Percentiles rank a stretch among this genome's conserved stretches.
These are phyloP conservation scores for Schizothecium vesticola DNA, from an alignment of 495 filamentous ascomycete genomes.

Conservation along the genomic window DNA sequence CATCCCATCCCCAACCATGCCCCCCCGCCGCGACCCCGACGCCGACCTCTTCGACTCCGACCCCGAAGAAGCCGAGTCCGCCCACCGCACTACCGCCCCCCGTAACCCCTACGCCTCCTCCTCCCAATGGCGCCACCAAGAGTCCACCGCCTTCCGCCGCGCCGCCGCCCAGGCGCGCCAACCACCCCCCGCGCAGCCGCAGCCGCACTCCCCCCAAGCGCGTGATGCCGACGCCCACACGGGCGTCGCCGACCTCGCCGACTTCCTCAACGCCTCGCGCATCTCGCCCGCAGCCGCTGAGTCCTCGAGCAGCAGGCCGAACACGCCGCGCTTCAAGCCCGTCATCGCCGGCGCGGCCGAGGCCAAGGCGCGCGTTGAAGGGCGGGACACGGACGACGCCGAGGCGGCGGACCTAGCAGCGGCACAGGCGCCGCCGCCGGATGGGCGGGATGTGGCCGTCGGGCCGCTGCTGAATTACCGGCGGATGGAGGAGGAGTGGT, in stretches of 20 bases:
- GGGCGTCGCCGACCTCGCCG: conserved; percentile 41
- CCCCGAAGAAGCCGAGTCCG: conserved; percentile 21
- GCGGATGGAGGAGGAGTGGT: conserved; percentile 67
- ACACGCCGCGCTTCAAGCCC: conserved; percentile 34
- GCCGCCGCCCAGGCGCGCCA: conserved; percentile 18
- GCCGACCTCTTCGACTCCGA: conserved; percentile 20
- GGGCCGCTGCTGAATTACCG: conserved; percentile 83
- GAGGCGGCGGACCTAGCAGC: not conserved
- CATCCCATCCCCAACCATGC: not conserved
- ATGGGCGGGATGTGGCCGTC: conserved; percentile 60
- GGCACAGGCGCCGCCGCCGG: conserved; percentile 13
- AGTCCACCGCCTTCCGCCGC: conserved; percentile 42
- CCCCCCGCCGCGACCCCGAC: conserved; percentile 6
- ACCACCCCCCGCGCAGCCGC: conserved; percentile 17
- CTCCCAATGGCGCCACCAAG: conserved; percentile 48
- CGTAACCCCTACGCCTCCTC: conserved; percentile 46
- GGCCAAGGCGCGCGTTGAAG: conserved; percentile 13
- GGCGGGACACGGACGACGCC: conserved; percentile 2
- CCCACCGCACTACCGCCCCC: conserved; percentile 15
- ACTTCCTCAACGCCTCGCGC: conserved; percentile 46
- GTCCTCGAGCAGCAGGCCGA: conserved; percentile 6
- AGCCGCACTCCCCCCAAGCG: conserved; percentile 22
- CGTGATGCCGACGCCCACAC: conserved; percentile 37
- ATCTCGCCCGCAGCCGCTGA: conserved; percentile 29
- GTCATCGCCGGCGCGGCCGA: conserved; percentile 37